Evolutionary conservation across 2,329 filamentous ascomycete species (phyloP), one percentile per base, ranked within the genome.

Genomic region (Aspergillaceae sp.): DNA sequence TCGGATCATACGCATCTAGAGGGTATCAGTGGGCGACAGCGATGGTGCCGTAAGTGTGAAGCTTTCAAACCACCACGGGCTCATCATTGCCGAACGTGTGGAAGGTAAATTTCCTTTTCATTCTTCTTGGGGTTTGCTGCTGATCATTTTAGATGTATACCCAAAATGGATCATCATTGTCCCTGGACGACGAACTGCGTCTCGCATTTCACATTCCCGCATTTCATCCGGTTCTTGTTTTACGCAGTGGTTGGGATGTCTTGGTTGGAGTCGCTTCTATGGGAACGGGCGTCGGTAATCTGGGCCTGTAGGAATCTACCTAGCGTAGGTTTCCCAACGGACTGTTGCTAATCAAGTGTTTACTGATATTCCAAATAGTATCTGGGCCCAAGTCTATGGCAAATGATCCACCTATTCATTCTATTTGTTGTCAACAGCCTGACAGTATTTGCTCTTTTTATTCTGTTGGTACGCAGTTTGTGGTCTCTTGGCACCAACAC

Each of bases 151-250:
- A 79, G 77, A 64, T 81, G 79, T 54, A 75, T 82, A 42, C 77
- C 77, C 1, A 82, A 80, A 61, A 82, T 82, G 79, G 79, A 82
- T 59, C 79, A 82, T 58, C 80, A 84, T 59, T 84, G 80, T 58
- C 78, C 80, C 5, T 84, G 80, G 80, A 83, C 79, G 27, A 69
- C 67, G 32, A 83, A 83, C 56, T 84, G 80, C 56, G 79, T 84
- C 44, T 83, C 80, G 37, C 75, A 83, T 62, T 76, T 76, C 52
- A 83, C 79, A 0, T 77, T 82, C 49, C 80, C 80, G 1, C 80
- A 83, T 58, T 84, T 83, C 59, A 62, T 82, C 10, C 79, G 80
- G 26, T 83, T 83, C 58, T 62, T 84, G 37, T 71, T 77, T 51
- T 83, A 79, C 55, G 72, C 78, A 2, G 76, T 79, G 3, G 55